Evolutionary conservation across 1,284 basidiomycete genomes (phyloP), one percentile per base, ranked within the genome.

Genomic region (Leccinum pachyderme): DNA sequence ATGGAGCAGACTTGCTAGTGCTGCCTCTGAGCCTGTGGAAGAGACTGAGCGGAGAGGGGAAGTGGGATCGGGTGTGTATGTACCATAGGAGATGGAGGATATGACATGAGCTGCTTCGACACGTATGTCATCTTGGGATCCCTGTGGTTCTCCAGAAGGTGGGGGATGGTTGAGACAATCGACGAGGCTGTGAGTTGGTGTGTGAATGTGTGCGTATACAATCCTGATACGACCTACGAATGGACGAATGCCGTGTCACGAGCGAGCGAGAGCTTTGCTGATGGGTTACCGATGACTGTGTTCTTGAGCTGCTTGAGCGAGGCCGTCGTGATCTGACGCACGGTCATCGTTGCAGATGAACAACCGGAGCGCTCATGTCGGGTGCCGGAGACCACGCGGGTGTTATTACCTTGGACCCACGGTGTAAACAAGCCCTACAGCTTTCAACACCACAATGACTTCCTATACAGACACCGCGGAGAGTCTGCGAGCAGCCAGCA

Each of bases 41-140:
- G 18, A 33, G 45, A 22, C 18, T 28, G 45, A 28, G 39, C 9
- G 54, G 24, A 29, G 28, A n/a, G 35, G 12, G 24, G 28, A 7
- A 7, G 58, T 28, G 47, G 8, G 46, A 32, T 5, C 1, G 47
- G 2, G 3, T 2, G n/a, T 15, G 7, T 2, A 8, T 53, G 67
- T 47, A 56, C 85, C 86, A 58, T 87, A 86, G 0, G 87, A 80
- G 9, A 91, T 74, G 0, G 89, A 91, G 0, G 87, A 79, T 15
- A 91, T 75, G 39, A 91, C 77, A 61, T 89, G 85, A 0, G 87
- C 86, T 0, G 88, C 86, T 63, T 91, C 89, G 47, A 84, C 76
- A 7, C 84, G 79, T 35, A 84, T 74, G 31, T 83, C 80, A 15
- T 81, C 72, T 49, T 72, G 67, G 3, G 76, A 76, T 11, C 65